These are phyloP conservation scores for Vitis hybrid DNA, from an alignment of 177 flowering plant species.

Conservation along the genomic window DNA sequence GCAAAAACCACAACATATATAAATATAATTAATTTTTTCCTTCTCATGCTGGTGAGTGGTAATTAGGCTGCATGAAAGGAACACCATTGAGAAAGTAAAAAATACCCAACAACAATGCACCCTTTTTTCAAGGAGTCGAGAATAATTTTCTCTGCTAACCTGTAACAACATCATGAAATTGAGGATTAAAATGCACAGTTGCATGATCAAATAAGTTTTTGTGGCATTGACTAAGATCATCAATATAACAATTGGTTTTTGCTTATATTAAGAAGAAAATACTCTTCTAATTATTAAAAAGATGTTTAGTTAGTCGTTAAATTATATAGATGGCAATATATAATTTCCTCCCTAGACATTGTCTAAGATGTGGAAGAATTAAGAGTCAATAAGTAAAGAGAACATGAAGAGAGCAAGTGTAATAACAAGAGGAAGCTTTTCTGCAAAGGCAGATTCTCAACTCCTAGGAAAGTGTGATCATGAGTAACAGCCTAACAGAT, in stretches of 20 bases:
- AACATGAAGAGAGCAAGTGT: no score
- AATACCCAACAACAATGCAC: slow-evolving; percentile 68
- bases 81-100: slow-evolving; percentile 4
- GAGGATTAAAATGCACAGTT: not conserved
- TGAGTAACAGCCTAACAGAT: no score
- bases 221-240: not conserved
- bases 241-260: not conserved
- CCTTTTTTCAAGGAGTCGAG: slow-evolving; percentile 66
- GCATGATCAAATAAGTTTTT: not conserved
- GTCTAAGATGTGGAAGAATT: no score
- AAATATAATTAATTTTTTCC: not conserved
- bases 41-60: not conserved
- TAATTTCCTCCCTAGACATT: no score
- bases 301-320: not conserved
- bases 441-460: no score
- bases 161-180: slow-evolving; percentile 26
- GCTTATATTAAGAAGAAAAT: not conserved
- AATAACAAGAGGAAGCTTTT: no score
- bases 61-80: not conserved
- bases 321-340: no score
- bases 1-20: slow-evolving; percentile 1
- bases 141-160: slow-evolving; percentile 79
- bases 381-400: no score
- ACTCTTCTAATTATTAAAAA: not conserved
- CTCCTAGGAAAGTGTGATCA: no score